Base-by-base conservation (phyloP, 2,329 filamentous ascomycete species). In the Alternaria consortialis region DNA sequence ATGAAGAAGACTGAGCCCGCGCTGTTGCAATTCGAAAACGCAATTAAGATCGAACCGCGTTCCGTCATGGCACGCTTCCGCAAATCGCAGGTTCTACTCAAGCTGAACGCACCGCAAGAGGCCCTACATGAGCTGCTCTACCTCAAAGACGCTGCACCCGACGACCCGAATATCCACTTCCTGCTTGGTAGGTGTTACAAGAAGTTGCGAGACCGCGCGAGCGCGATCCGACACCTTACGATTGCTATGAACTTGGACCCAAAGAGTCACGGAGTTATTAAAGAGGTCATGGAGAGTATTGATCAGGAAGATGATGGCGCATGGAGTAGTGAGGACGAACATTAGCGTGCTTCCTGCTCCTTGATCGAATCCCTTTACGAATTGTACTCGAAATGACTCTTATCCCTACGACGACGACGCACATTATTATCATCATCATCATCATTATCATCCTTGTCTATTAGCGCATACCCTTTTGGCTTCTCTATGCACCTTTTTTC, bases 81-180 rank as follows among this genome's bases (percentile, higher is more conserved):
- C 82, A 97, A 97, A 80, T 94, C 95, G 12, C 88, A 94, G 52
- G 91, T 92, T 13, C 82, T 98, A 48, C 89, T 98, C 82, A 90
- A 90, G 56, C 83, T 97, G 82, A 67, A 89, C 84, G 79, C 85
- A 31, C 83, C 91, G 46, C 85, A 91, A 36, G 85, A 88, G 48
- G 95, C 95, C 0, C 85, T 96, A 65, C 85, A 86, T 27, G 95
- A 99, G 76, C 83, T 99, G 56, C 88, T 93, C 78, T 86, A 94
- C n/a, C 81, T 99, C 61, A 95, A 96, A 75, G 92, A 97, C 69
- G 85, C 97, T 64, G 94, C 93, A 5, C 94, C 95, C 0, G 94
- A 99, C 74, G 94, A 98, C 78, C 92, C 94, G 5, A 97, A 94
- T 72, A 94, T 99, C 37, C 95, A 97, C 81, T 99, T 97, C 82